Percentiles rank a stretch among this genome's conserved stretches.
phyloP scores from a whole-genome alignment of 306 rosid species.

The Boehmeria nivea region DNA sequence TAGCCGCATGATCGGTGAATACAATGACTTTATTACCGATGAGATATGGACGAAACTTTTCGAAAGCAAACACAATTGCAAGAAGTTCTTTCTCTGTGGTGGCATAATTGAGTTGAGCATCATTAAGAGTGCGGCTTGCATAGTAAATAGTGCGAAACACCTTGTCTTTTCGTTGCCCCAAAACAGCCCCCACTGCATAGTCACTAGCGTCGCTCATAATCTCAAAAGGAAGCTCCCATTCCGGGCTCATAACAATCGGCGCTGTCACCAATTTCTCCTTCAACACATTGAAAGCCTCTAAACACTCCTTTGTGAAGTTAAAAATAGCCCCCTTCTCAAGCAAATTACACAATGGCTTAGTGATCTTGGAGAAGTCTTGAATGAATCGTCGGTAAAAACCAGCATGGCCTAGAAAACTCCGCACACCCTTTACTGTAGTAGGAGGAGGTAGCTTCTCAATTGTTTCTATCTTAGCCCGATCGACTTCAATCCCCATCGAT shows the following conservation, averaged over 20 bases:
- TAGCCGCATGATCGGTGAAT: neutral
- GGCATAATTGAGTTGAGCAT: neutral
- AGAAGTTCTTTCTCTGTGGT: neutral
- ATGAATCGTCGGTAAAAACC: neutral
- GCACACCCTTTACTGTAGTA: neutral
- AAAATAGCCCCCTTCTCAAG: neutral
- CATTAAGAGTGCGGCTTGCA: neutral
- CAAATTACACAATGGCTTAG: neutral
- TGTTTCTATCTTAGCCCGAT: neutral
- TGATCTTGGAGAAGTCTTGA: neutral
- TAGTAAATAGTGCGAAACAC: neutral
- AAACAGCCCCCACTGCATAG: neutral
- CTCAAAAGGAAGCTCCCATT: neutral
- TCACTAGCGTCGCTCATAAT: neutral
- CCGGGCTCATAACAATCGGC: neutral
- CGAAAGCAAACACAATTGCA: neutral
- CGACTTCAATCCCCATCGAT: neutral
- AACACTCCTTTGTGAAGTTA: neutral
- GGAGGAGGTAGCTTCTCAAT: neutral
- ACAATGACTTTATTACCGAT: neutral
- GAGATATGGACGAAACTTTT: neutral
- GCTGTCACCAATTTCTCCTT: neutral
- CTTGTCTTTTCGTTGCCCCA: neutral
- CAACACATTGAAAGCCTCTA: neutral
- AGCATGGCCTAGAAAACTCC: neutral